A percentile compares a stretch with the other conserved stretches of the same genome.
Evolutionary conservation across 2,329 filamentous ascomycete species (phyloP).

Genomic region (Domatiomyces globalis): DNA sequence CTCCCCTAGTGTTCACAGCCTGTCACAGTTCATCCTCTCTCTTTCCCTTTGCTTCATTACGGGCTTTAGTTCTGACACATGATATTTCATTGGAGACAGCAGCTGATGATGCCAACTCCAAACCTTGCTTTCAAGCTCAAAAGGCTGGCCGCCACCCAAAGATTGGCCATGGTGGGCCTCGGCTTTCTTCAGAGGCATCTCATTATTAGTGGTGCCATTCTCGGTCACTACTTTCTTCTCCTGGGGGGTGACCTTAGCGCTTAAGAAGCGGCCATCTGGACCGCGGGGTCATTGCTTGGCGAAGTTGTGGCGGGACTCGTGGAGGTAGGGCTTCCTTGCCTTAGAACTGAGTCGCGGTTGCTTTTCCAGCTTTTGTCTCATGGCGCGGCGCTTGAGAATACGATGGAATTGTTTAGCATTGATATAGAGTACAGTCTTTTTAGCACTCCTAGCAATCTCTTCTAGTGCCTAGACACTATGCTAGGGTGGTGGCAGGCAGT

Average conservation of each 20-base stretch:
- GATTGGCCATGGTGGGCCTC: too few species aligned
- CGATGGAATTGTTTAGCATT: conserved; percentile 98
- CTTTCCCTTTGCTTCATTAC: too few species aligned
- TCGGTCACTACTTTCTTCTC: conserved; percentile 41
- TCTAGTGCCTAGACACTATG: conserved; percentile 53
- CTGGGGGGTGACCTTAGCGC: conserved; percentile 83
- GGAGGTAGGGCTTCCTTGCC: conserved; percentile 88
- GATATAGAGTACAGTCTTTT: conserved; percentile 91
- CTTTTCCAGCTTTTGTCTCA: conserved; percentile 85
- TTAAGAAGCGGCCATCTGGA: conserved; percentile 87
- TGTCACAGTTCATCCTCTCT: too few species aligned
- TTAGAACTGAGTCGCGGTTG: conserved; percentile 83
- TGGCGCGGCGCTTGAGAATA: conserved; percentile 85
- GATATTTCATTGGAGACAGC: too few species aligned
- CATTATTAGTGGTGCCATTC: conserved; percentile 28
- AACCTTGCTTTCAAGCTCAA: too few species aligned
- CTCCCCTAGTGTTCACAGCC: too few species aligned
- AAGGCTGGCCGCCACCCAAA: too few species aligned
- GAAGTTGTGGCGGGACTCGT: conserved; percentile 95
- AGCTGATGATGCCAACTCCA: too few species aligned
- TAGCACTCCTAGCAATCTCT: conserved; percentile 58
- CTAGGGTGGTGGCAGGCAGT: conserved; percentile 26
- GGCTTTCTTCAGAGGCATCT: conserved; percentile 35
- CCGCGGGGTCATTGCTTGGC: conserved; percentile 91
- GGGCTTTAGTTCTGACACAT: too few species aligned